These are phyloP conservation scores for Limonium bicolor DNA, from an alignment of 148 eudicot genomes.

Conservation along the genomic window DNA sequence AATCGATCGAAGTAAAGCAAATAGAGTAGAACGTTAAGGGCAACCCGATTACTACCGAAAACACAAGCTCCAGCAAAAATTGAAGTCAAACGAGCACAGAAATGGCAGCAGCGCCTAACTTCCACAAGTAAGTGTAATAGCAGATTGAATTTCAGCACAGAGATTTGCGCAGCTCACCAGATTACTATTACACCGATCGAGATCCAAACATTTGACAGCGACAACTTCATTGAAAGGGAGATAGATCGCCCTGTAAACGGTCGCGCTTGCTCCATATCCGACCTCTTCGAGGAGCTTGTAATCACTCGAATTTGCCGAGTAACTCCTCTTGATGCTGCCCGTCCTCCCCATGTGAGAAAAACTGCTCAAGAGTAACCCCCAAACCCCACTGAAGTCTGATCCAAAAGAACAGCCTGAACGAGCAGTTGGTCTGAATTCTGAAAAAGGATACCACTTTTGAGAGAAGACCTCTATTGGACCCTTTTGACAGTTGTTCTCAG, in stretches of 20 bases:
- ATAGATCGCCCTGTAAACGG: conserved; percentile 78
- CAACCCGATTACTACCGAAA: not conserved
- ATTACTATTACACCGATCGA: conserved; percentile 89
- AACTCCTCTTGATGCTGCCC: conserved; percentile 22
- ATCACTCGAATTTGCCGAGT: conserved; percentile 39
- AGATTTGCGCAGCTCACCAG: conserved; percentile 43
- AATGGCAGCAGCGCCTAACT: not conserved
- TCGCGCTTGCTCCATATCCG: conserved; percentile 85
- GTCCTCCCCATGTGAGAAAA: conserved; percentile 18
- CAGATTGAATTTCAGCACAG: not conserved
- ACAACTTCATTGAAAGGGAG: conserved; percentile 72
- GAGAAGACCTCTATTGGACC: too few species aligned
- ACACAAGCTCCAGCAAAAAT: conserved; percentile 1
- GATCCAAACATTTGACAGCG: conserved; percentile 97
- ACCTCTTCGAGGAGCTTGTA: conserved; percentile 81
- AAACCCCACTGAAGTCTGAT: too few species aligned
- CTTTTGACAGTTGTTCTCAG: too few species aligned
- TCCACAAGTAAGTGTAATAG: conserved; percentile 1
- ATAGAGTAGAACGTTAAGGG: too few species aligned
- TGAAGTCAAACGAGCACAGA: not conserved
- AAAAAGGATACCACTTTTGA: too few species aligned
- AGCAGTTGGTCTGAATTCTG: too few species aligned
- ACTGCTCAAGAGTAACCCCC: conserved; percentile 6
- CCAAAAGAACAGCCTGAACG: too few species aligned
- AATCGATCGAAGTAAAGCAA: too few species aligned